Evolutionary conservation across 1,139 yeast species (phyloP).

Genomic region (Geotrichum citri-aurantii): DNA sequence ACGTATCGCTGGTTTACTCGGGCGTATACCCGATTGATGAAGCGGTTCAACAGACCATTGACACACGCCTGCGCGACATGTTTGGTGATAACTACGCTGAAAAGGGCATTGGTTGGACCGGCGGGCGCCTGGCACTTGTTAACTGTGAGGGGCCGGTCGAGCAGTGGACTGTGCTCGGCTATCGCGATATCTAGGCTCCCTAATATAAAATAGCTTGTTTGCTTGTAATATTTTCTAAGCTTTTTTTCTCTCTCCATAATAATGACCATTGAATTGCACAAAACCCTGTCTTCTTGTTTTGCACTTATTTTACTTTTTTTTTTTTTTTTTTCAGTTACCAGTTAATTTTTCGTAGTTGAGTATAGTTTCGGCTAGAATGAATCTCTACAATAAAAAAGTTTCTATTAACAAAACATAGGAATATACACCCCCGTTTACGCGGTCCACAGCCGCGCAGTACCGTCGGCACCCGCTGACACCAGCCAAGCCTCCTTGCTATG

Average conservation of each 20-base stretch:
- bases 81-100: constrained; percentile 47
- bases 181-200: constrained; percentile 25
- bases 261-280: background rate
- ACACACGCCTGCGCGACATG: constrained; percentile 64
- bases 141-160: constrained; percentile 69
- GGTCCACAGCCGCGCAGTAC: constrained; percentile 95
- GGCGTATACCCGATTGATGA: constrained; percentile 61
- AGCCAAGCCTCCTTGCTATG: constrained; percentile 99
- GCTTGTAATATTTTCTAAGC: no score
- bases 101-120: constrained; percentile 50
- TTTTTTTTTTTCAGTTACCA: background rate
- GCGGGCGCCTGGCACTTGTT: constrained; percentile 65
- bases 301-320: background rate
- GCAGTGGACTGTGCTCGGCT: constrained; percentile 66
- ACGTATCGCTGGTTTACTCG: constrained; percentile 66
- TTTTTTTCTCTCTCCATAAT: background rate
- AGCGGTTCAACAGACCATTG: constrained; percentile 61
- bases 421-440: constrained; percentile 41
- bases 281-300: no score
- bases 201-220: background rate
- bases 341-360: background rate
- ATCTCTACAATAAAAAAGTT: background rate
- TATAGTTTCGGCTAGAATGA: background rate
- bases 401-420: background rate
- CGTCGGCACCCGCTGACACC: constrained; percentile 97